A percentile compares a stretch with the other conserved stretches of the same genome.
Conservation (phyloP, 768 basidiomycete species). For the Termitomyces sp. region DNA sequence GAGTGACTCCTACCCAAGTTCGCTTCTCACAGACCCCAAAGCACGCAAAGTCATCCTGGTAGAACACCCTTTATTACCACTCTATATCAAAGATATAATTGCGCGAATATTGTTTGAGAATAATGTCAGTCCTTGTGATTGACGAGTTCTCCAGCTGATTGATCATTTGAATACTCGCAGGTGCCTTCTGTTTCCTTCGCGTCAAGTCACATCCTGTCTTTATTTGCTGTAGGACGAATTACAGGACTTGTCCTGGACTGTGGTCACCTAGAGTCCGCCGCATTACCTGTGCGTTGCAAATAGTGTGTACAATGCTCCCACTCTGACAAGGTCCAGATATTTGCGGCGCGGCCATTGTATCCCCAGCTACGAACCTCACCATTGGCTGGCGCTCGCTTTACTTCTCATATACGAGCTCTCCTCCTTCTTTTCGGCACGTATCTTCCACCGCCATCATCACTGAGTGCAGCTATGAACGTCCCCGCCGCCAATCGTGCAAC, state of each 20-base stretch:
- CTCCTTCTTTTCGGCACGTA: conserved; percentile 83
- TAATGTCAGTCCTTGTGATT: conserved; percentile 50
- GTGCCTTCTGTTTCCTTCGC: conserved; percentile 95
- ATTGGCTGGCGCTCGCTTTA: conserved; percentile 79
- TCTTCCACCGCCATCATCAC: conserved; percentile 74
- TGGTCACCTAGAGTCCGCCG: conserved; percentile 88
- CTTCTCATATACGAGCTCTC: conserved; percentile 76
- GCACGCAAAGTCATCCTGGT: conserved; percentile 91
- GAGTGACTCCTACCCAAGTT: conserved; percentile 45
- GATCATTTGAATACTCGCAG: conserved; percentile 36
- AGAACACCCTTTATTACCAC: conserved; percentile 85
- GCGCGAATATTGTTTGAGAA: conserved; percentile 89
- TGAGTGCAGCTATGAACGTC: conserved; percentile 62
- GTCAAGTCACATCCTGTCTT: conserved; percentile 79
- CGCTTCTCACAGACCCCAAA: conserved; percentile 91
- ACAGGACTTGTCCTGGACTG: conserved; percentile 94
- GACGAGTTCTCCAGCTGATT: not conserved
- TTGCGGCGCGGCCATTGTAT: conserved; percentile 83
- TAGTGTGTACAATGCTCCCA: not conserved
- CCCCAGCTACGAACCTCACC: conserved; percentile 83
- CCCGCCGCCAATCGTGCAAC: conserved; percentile 61
- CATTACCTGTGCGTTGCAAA: conserved; percentile 70
- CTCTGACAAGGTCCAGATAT: conserved; percentile 57
- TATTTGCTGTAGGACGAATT: conserved; percentile 84
- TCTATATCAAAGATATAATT: conserved; percentile 85